Evolutionary conservation across 2,329 filamentous ascomycete genomes (phyloP).

Genomic region (Penicillium glabrum): DNA sequence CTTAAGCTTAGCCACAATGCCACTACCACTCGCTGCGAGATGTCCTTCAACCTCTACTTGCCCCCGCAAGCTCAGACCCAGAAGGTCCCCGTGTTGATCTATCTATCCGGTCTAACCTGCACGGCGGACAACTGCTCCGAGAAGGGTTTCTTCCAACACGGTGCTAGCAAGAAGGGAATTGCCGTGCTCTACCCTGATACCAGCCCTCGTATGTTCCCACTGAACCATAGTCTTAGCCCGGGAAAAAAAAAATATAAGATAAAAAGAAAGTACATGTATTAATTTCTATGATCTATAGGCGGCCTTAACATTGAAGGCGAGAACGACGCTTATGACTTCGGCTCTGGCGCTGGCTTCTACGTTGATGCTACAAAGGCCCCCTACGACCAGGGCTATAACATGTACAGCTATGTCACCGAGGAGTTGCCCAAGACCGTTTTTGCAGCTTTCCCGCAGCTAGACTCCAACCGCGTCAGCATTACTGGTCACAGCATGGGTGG

Average conservation of each 20-base stretch:
- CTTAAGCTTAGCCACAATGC: slow-evolving; percentile 90
- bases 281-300: slow-evolving; percentile 42
- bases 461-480: slow-evolving; percentile 71
- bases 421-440: slow-evolving; percentile 84
- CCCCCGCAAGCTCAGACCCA: slow-evolving; percentile 66
- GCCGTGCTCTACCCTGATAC: slow-evolving; percentile 97
- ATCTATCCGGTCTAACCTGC: slow-evolving; percentile 92
- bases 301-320: slow-evolving; percentile 80
- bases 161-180: slow-evolving; percentile 75
- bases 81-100: slow-evolving; percentile 84
- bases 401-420: slow-evolving; percentile 88
- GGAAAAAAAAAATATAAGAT: too few relatives aligned
- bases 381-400: slow-evolving; percentile 78
- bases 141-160: slow-evolving; percentile 87
- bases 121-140: slow-evolving; percentile 77
- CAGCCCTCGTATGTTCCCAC: slow-evolving; percentile 66
- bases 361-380: slow-evolving; percentile 77
- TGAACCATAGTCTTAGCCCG: background rate
- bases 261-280: background rate
- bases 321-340: slow-evolving; percentile 88
- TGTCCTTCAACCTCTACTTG: slow-evolving; percentile 90
- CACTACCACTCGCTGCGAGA: slow-evolving; percentile 75
- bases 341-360: slow-evolving; percentile 91
- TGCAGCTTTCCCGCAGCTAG: slow-evolving; percentile 68
- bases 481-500: slow-evolving; percentile 97